Evolutionary conservation across 164 flowering plant genomes (phyloP).

Genomic region (Magnolia officinalis): DNA sequence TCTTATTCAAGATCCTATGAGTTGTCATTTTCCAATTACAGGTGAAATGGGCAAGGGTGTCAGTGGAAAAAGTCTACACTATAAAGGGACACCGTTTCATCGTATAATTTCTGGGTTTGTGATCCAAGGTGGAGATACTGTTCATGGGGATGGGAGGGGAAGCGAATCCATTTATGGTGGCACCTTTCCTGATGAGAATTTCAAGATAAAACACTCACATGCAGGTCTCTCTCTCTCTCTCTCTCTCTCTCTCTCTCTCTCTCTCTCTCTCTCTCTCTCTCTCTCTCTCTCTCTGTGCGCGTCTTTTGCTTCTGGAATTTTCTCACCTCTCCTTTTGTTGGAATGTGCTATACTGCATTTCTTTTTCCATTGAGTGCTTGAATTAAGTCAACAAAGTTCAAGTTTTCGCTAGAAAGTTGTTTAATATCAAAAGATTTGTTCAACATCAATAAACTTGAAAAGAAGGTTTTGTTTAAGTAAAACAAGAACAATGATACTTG

Average conservation of each 20-base stretch:
- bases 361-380: no score
- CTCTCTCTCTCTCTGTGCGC: no score
- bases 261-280: not conserved
- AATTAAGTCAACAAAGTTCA: no score
- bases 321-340: no score
- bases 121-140: slow-evolving; percentile 92
- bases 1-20: not conserved
- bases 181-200: slow-evolving; percentile 87
- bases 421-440: no score
- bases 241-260: not conserved
- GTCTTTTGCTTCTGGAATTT: no score
- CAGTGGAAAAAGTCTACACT: slow-evolving; percentile 69
- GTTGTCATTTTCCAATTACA: slow-evolving; percentile 19
- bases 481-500: no score
- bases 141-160: slow-evolving; percentile 74
- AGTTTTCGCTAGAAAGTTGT: no score
- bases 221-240: slow-evolving; percentile 39
- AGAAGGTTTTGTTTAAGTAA: no score
- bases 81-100: slow-evolving; percentile 89
- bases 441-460: no score
- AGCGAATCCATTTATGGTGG: slow-evolving; percentile 82
- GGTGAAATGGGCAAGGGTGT: slow-evolving; percentile 75
- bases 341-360: no score
- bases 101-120: slow-evolving; percentile 91
- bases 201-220: slow-evolving; percentile 78